Evolutionary conservation across 129 eudicot genomes (phyloP), one percentile per base, ranked within the genome.

Genomic region (Logfia minima): DNA sequence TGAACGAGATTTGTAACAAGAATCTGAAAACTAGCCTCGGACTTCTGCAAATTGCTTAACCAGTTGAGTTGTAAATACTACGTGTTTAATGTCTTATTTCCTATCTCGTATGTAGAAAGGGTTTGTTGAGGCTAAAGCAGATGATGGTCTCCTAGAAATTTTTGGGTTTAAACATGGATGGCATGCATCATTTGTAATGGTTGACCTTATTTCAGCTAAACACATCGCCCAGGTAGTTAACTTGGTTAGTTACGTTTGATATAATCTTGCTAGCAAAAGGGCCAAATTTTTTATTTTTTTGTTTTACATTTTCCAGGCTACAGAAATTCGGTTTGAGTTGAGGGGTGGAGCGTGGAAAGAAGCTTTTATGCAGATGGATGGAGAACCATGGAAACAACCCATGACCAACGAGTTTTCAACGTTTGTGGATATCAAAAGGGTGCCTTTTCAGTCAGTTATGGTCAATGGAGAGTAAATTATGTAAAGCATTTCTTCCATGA

Each of bases 151-250:
- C 34, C 43, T 95, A 56, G 99, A 95, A 88, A 71, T 95, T 56
- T 95, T 95, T 37, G 99, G 99, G 79, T 80, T 95, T 63, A 95
- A 95, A 85, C 99, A 95, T 52, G 99, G 99, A 82, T 95, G 99
- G 99, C 99, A 95, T 83, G 99, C 99, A 72, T 95, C 99, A 18
- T 89, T 95, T 82, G 99, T 95, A 66, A 91, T 95, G 97, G 97
- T 66, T 21, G 99, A 95, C 61, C 91, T 95, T 13, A 91, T 95
- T 58, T 84, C 93, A 56, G 99, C 99, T 69, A 95, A 91, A 83
- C 99, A 95, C 89, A 91, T 95, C 35, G 94, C 99, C 2, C 99
- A 95, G 97, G 99, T 91, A 83, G 21, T 39, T 74, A 35, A 16
- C 23, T 13, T n/a, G 65, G 41, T 69, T 24, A 14, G 45, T 17